These are phyloP conservation scores for Chrysopogon serrulatus DNA, from an alignment of 176 grass and related monocot species.

Conservation along the genomic window DNA sequence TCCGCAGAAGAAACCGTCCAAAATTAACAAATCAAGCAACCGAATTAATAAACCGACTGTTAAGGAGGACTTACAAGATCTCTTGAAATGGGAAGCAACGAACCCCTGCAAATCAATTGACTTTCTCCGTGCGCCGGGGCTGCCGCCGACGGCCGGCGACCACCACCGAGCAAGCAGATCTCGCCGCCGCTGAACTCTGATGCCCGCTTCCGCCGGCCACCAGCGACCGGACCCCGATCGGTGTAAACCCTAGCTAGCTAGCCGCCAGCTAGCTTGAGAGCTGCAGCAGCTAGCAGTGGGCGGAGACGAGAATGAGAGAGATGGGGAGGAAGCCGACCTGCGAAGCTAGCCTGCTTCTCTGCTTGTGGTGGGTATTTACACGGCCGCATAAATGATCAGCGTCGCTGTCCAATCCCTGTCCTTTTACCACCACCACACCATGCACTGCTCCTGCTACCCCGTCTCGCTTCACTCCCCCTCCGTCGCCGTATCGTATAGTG, in stretches of 20 bases:
- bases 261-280: constrained; percentile 5
- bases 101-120: not conserved
- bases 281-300: not conserved
- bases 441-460: not conserved
- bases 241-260: constrained; percentile 49
- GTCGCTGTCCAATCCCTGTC: constrained; percentile 42
- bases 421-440: constrained; percentile 40
- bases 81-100: not conserved
- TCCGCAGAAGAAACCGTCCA: constrained; percentile 4
- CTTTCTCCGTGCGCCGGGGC: not conserved
- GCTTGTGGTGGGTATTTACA: constrained; percentile 44
- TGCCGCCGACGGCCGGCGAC: not conserved
- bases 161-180: constrained; percentile 21
- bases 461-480: constrained; percentile 23
- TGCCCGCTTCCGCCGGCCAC: not conserved
- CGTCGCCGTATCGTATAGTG: not conserved
- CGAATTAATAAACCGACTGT: not conserved
- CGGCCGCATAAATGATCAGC: constrained; percentile 42
- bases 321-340: constrained; percentile 48
- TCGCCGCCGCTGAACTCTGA: not conserved
- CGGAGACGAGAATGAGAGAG: constrained; percentile 15
- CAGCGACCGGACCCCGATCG: not conserved
- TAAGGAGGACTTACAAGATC: constrained; percentile 30
- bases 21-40: constrained; percentile 21
- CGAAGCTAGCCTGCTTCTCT: constrained; percentile 32